phyloP scores from a whole-genome alignment of 2,329 filamentous ascomycete genomes.

The Ophiostoma sp. region DNA sequence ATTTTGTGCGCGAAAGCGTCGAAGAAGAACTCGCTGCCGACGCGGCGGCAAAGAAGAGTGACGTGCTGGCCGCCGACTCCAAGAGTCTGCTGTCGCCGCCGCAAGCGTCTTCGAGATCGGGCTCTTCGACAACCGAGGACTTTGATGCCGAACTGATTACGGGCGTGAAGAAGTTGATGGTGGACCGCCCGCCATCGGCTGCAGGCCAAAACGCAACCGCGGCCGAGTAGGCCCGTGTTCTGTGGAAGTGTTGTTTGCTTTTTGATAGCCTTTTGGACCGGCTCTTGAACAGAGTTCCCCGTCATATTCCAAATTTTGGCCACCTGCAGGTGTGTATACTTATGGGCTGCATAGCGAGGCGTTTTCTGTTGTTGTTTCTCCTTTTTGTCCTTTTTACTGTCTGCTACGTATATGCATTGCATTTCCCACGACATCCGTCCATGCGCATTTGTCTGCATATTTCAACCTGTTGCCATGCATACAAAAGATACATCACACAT shows the following conservation, averaged over 20 bases:
- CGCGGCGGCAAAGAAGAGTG: background rate
- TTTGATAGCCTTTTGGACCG: background rate
- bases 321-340: background rate
- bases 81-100: background rate
- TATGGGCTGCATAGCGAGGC: constrained; percentile 25
- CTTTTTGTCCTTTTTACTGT: background rate
- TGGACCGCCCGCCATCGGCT: constrained; percentile 32
- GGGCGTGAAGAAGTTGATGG: constrained; percentile 49
- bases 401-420: background rate
- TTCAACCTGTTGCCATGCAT: constrained; percentile 9
- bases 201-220: background rate
- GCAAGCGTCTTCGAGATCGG: background rate
- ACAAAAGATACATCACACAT: background rate
- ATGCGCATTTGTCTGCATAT: background rate
- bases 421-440: background rate
- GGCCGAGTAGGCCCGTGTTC: constrained; percentile 13
- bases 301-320: background rate
- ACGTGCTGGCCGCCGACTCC: background rate
- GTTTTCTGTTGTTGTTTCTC: constrained; percentile 21
- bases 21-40: constrained; percentile 10
- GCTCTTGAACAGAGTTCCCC: background rate
- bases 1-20: background rate
- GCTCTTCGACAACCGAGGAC: constrained; percentile 38
- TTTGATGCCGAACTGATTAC: constrained; percentile 54
- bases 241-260: background rate